Base-by-base conservation (phyloP, 805 yeast species). In the Starmerella geochares region DNA sequence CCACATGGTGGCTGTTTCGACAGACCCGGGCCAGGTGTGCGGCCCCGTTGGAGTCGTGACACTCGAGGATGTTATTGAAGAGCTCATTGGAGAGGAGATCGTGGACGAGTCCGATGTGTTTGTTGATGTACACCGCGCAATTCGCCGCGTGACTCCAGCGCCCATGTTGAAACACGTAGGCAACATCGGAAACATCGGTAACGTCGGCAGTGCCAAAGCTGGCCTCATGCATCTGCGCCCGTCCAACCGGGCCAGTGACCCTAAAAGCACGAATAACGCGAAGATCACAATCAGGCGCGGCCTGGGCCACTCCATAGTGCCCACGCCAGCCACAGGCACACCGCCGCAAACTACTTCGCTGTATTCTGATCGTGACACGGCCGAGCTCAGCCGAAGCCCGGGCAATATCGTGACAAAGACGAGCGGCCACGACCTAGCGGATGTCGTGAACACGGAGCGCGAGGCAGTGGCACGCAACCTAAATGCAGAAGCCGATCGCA, bases 41-140 rank as follows among this genome's bases (percentile, higher is more conserved):
- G 96, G 96, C 19, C 92, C 96, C 1, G 64, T 83, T 28, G 98
- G 98, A 56, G 94, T 90, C 9, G 71, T 90, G 39, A 90, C 98
- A 1, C 71, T 90, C 53, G 98, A 90, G 67, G 98, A 90, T 63
- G 96, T 90, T n/a, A 92, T 90, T 62, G 98, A 90, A 66, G 98
- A 90, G 67, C 74, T 90, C 56, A 90, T 90, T 65, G 98, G 98
- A 46, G 97, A 90, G 67, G 98, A 90, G 65, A 90, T 90, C 61
- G 90, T 90, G 37, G 98, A 90, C 63, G 98, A 90, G 68, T 79
- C 87, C 21, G 98, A 90, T 64, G 96, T 92, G 17, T 87, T 83
- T 62, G 77, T 88, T 51, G 96, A 90, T 67, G 83, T 88, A 55
- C 86, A 86, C 65, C 83, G 84, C 55, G 86, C 86, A 52, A 86